Conservation (phyloP, 2,329 filamentous ascomycete species). For the Colletotrichum sidae region DNA sequence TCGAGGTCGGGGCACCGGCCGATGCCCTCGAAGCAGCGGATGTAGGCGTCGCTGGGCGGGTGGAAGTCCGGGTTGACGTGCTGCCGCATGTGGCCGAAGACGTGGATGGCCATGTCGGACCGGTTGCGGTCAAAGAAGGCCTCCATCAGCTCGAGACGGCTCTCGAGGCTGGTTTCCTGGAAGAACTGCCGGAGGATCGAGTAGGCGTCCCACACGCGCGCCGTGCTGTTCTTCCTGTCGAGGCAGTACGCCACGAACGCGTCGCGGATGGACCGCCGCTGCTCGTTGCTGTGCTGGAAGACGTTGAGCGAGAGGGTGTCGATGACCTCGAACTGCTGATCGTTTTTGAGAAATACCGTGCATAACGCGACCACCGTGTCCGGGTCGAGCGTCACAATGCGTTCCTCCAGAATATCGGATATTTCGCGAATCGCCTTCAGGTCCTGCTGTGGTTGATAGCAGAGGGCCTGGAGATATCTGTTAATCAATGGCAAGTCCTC, state of each 20-base stretch:
- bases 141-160: conserved; percentile 81
- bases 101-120: conserved; percentile 84
- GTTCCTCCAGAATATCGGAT: conserved; percentile 78
- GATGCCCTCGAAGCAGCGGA: conserved; percentile 81
- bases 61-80: conserved; percentile 72
- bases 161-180: conserved; percentile 71
- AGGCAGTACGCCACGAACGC: conserved; percentile 76
- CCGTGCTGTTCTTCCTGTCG: conserved; percentile 70
- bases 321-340: conserved; percentile 82
- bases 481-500: conserved; percentile 76
- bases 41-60: conserved; percentile 81
- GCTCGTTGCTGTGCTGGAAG: conserved; percentile 75
- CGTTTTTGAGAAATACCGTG: conserved; percentile 77
- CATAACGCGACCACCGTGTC: conserved; percentile 81
- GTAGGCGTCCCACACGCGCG: conserved; percentile 74
- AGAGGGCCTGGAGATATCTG: conserved; percentile 77
- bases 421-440: conserved; percentile 80
- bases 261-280: conserved; percentile 74
- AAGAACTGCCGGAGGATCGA: conserved; percentile 74
- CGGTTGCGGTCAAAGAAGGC: conserved; percentile 82
- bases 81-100: conserved; percentile 95
- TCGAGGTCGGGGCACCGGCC: conserved; percentile 60
- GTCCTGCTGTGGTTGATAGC: conserved; percentile 68
- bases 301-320: conserved; percentile 84
- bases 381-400: conserved; percentile 76